A percentile compares a stretch with the other conserved stretches of the same genome.
These are phyloP conservation scores for Fusarium sambucinum DNA, from an alignment of 2,329 filamentous ascomycete species.

Conservation along the genomic window DNA sequence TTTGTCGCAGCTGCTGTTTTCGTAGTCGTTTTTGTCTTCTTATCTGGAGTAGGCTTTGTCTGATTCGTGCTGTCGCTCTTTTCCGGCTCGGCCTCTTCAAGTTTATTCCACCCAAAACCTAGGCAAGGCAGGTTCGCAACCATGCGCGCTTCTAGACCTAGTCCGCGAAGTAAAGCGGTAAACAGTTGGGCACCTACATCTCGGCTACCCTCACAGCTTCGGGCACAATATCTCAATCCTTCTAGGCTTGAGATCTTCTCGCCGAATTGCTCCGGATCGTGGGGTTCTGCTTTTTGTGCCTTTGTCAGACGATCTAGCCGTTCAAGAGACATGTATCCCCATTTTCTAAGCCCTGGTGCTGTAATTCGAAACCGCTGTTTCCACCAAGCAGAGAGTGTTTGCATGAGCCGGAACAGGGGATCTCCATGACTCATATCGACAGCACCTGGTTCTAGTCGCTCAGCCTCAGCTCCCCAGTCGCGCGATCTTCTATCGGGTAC, in stretches of 20 bases:
- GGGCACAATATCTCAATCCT: conserved; percentile 77
- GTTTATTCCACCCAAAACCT: conserved; percentile 91
- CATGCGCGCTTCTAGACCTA: conserved; percentile 86
- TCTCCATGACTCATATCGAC: conserved; percentile 87
- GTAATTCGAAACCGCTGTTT: conserved; percentile 83
- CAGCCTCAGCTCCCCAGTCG: conserved; percentile 80
- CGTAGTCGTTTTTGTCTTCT: conserved; percentile 16
- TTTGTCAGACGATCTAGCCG: conserved; percentile 79
- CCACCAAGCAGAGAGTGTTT: conserved; percentile 86
- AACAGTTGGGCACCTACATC: conserved; percentile 93
- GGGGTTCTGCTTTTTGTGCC: conserved; percentile 72
- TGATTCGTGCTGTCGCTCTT: conserved; percentile 50
- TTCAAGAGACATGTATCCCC: conserved; percentile 85
- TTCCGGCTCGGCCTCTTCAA: conserved; percentile 77
- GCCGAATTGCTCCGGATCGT: conserved; percentile 76
- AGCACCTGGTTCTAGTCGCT: conserved; percentile 75
- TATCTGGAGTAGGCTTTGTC: conserved; percentile 1
- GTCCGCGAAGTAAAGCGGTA: conserved; percentile 81
- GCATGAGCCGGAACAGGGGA: conserved; percentile 81
- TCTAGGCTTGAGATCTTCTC: conserved; percentile 77
- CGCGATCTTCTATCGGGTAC: conserved; percentile 51
- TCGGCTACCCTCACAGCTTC: conserved; percentile 80
- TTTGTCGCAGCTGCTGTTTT: conserved; percentile 2
- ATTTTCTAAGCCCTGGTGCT: conserved; percentile 85
- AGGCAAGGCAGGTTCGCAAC: conserved; percentile 86